Conservation (phyloP, 1,284 basidiomycete genomes). For the Cystobasidium sp. region DNA sequence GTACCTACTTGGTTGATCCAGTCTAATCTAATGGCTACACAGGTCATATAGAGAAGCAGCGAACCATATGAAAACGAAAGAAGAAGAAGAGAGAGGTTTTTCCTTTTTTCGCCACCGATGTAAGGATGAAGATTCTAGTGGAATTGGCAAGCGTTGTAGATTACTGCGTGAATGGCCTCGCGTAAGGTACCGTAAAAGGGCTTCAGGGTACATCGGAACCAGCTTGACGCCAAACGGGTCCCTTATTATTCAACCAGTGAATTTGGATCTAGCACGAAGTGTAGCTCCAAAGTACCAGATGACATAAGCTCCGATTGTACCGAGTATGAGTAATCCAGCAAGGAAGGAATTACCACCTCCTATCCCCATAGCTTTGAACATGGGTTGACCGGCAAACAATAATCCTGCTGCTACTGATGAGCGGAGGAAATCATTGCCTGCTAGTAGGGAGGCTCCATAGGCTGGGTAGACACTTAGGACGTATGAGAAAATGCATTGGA, state of each 20-base stretch:
- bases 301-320: conserved; percentile 25
- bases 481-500: conserved; percentile 42
- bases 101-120: no score
- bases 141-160: no score
- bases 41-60: no score
- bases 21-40: no score
- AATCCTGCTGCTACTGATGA: conserved; percentile 40
- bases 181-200: no score
- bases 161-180: no score
- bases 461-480: conserved; percentile 34
- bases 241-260: conserved; percentile 27
- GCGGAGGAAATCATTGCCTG: conserved; percentile 50
- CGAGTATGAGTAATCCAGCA: conserved; percentile 23
- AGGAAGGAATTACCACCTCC: conserved; percentile 34
- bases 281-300: conserved; percentile 31
- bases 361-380: conserved; percentile 40
- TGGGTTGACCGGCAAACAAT: conserved; percentile 39
- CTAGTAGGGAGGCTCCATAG: conserved; percentile 48
- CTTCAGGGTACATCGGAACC: no score
- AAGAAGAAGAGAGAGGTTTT: no score
- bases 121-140: no score
- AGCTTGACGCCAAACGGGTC: no score
- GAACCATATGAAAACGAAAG: no score
- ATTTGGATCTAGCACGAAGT: conserved; percentile 23
- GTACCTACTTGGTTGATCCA: no score